phyloP scores from a whole-genome alignment of 495 filamentous ascomycete species.

The Penicillium coprophilum region DNA sequence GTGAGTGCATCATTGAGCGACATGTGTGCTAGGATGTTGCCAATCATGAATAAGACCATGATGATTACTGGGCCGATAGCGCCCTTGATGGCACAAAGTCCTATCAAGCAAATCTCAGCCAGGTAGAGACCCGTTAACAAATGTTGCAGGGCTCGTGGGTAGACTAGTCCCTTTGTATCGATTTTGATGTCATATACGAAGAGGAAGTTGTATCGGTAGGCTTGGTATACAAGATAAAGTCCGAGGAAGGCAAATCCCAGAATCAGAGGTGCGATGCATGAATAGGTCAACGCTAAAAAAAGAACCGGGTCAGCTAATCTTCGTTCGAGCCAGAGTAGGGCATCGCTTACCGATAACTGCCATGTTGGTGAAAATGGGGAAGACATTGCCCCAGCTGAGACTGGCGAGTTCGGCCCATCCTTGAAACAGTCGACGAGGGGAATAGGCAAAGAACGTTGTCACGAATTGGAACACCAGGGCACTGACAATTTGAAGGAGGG shows the following conservation, averaged over 20 bases:
- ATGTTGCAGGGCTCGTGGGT: slow-evolving; percentile 84
- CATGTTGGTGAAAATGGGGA: slow-evolving; percentile 86
- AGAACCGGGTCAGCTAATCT: slow-evolving; percentile 2
- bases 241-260: slow-evolving; percentile 79
- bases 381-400: slow-evolving; percentile 78
- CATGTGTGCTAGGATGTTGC: slow-evolving; percentile 75
- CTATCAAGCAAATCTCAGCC: slow-evolving; percentile 79
- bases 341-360: slow-evolving; percentile 65
- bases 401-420: slow-evolving; percentile 61
- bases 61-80: slow-evolving; percentile 73
- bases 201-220: slow-evolving; percentile 89
- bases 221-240: slow-evolving; percentile 78
- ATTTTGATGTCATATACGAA: slow-evolving; percentile 80
- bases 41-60: slow-evolving; percentile 73
- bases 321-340: too few relatives aligned
- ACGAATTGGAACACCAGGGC: slow-evolving; percentile 72
- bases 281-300: slow-evolving; percentile 65
- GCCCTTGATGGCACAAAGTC: slow-evolving; percentile 70
- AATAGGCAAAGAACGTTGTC: slow-evolving; percentile 61
- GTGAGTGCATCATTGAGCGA: slow-evolving; percentile 71
- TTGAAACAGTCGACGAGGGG: slow-evolving; percentile 63
- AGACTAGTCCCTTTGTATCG: slow-evolving; percentile 86
- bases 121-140: slow-evolving; percentile 82
- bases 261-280: slow-evolving; percentile 81
- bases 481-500: slow-evolving; percentile 71